Evolutionary conservation across 2,329 filamentous ascomycete genomes (phyloP).

Genomic region (Calonectria naviculata): DNA sequence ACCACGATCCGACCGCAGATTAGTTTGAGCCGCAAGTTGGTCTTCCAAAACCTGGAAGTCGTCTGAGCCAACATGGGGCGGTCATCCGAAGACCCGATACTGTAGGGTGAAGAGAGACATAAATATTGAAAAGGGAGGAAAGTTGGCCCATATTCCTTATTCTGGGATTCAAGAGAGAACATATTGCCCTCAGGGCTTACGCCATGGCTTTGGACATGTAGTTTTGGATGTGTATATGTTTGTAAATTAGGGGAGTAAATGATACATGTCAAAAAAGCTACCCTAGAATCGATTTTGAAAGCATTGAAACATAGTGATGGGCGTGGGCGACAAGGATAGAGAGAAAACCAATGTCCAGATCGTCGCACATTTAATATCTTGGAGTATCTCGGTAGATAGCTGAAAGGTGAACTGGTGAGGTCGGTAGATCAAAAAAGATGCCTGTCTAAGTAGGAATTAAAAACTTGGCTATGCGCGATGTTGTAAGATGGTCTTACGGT

Average conservation of each 20-base stretch:
- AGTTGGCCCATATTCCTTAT: no score
- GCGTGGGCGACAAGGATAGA: background rate
- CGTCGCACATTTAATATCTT: background rate
- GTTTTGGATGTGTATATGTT: background rate
- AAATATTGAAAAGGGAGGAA: background rate
- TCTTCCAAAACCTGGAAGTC: background rate
- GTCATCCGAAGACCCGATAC: background rate
- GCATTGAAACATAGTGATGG: background rate
- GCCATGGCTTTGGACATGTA: background rate
- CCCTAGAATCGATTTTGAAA: background rate
- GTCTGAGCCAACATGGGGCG: background rate
- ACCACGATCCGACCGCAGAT: constrained; percentile 4
- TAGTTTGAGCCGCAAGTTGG: background rate
- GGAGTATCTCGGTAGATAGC: background rate
- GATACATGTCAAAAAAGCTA: background rate
- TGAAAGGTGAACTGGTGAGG: no score
- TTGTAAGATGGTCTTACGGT: background rate
- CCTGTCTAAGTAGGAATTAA: background rate
- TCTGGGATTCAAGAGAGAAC: background rate
- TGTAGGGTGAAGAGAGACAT: background rate
- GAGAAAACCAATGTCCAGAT: background rate
- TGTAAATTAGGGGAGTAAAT: background rate
- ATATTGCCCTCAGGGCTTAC: background rate
- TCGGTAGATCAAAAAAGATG: background rate
- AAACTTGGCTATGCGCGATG: background rate